Evolutionary conservation across 176 grass and related monocot species (phyloP), one percentile per base, ranked within the genome.

Genomic region (Carex scoparia): DNA sequence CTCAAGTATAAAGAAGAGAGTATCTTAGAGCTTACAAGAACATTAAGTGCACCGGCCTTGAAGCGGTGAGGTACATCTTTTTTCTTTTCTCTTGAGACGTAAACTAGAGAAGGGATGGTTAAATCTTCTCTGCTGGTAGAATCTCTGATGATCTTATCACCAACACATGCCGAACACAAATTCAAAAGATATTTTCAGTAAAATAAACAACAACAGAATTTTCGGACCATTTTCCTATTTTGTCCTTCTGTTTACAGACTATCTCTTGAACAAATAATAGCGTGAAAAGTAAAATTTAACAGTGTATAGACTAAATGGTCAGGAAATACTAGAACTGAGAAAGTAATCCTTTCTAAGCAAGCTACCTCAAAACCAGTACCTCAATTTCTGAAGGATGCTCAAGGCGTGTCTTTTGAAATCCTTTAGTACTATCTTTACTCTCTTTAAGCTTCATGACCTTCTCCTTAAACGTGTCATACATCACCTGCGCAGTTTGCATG

Each of bases 31-130:
- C 89, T 82, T 38, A 94, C 92, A 1, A 93, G 84, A 33, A 57
- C 94, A 84, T 97, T 97, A 28, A 93, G 87, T 16, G 94, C 91
- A 42, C 94, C 94, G 30, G 94, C 94, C 81, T 97, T 97, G 86
- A 93, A 97, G 66, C 86, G 86, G 86, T 97, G 91, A 69, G 79
- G 11, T 57, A 14, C 79, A 59, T 40, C 54, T 49, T 76, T 64
- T 14, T 81, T 79, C 81, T 97, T 97, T 85, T 93, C 91, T 14
- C 94, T 87, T 18, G 91, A 70, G 55, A 97, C 78, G 46, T 93
- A 93, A 14, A 91, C 82, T 79, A 91, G 51, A 82, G 31, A 30
- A 13, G 92, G 87, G 51, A 88, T 61, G 2, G 23, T 78, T 2
- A 35, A 35, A 15, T 87, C 71, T 4, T 68, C 66, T 31, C 14